Percentiles rank a stretch among this genome's conserved stretches.
phyloP scores from a whole-genome alignment of 768 basidiomycete genomes.

The Lactarius sp. region DNA sequence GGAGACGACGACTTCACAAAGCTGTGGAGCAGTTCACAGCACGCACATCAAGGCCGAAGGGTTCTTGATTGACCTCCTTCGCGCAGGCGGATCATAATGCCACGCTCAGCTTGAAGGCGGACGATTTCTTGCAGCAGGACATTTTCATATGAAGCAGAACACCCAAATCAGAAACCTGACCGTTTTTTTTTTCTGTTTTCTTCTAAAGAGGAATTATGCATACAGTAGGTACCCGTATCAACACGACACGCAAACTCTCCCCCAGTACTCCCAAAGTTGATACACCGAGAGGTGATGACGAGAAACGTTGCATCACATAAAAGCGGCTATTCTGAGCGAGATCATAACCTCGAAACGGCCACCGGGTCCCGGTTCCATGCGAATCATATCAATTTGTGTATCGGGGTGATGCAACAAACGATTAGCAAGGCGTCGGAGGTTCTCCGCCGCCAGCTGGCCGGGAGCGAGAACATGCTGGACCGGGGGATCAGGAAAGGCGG shows the following conservation, averaged over 20 bases:
- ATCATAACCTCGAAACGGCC: slow-evolving; percentile 1
- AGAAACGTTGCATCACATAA: background rate
- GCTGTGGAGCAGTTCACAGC: background rate
- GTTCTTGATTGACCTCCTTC: slow-evolving; percentile 1
- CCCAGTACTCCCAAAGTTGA: too few relatives aligned
- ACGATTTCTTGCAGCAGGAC: slow-evolving; percentile 17
- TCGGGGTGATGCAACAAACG: background rate
- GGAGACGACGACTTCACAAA: slow-evolving; percentile 4
- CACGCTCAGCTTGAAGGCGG: slow-evolving; percentile 5
- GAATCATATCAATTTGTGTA: background rate
- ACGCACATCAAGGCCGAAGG: background rate
- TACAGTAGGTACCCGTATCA: too few relatives aligned
- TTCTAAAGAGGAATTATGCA: too few relatives aligned
- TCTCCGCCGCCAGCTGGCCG: background rate
- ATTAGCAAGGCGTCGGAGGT: background rate
- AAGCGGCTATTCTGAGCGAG: background rate
- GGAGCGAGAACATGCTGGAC: background rate
- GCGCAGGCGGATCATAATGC: background rate
- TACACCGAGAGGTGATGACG: background rate
- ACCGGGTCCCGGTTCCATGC: background rate
- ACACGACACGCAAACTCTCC: too few relatives aligned
- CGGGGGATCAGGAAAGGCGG: background rate
- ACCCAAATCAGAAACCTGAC: background rate
- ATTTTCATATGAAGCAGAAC: slow-evolving; percentile 5
- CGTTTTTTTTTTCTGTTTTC: too few relatives aligned